Evolutionary conservation across 192 early-diverging fungal species (phyloP).

Genomic region (Chytriomyces confervae): DNA sequence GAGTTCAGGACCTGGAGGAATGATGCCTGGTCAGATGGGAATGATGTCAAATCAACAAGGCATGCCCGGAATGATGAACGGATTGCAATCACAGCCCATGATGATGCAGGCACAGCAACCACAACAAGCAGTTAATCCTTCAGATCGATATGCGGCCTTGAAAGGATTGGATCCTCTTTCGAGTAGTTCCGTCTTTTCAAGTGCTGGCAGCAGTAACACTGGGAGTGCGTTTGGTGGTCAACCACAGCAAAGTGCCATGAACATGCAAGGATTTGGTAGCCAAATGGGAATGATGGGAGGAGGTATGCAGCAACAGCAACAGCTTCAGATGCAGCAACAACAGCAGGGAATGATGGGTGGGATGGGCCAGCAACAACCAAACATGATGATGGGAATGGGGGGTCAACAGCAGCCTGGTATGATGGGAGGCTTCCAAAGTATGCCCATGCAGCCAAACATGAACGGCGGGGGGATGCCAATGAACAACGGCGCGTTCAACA

Average conservation of each 20-base stretch:
- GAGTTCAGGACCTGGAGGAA: conserved; percentile 9
- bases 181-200: conserved; percentile 20
- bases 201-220: not conserved
- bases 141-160: conserved; percentile 24
- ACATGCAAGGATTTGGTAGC: not conserved
- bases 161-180: conserved; percentile 33
- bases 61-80: conserved; percentile 16
- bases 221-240: not conserved
- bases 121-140: conserved; percentile 17
- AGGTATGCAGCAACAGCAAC: conserved; percentile 3
- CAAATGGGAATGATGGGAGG: conserved; percentile 16
- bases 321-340: conserved; percentile 14
- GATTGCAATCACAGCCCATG: conserved; percentile 16
- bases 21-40: conserved; percentile 33
- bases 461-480: not conserved
- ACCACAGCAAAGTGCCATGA: conserved; percentile 9
- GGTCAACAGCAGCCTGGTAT: conserved; percentile 14
- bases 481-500: too few relatives aligned
- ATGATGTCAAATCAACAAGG: conserved; percentile 24
- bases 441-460: conserved; percentile 15
- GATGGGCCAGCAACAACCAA: not conserved
- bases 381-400: conserved; percentile 21
- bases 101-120: not conserved
- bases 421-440: conserved; percentile 29
- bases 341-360: conserved; percentile 23